Conservation (phyloP, 495 filamentous ascomycete species). For the Hapsidospora chrysogenum region DNA sequence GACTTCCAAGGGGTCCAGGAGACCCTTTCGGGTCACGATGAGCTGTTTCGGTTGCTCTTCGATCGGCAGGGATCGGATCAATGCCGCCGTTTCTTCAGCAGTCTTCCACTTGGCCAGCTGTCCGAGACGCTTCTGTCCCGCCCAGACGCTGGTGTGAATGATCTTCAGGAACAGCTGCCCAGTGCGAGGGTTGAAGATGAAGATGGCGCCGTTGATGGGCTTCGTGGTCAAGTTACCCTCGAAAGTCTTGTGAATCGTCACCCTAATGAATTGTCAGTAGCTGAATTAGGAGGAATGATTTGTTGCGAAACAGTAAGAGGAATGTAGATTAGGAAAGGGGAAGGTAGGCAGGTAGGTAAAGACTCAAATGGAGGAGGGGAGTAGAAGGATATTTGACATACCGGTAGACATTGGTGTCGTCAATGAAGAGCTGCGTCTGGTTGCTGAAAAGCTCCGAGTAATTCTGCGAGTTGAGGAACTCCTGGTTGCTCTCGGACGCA, state of each 20-base stretch:
- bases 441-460: constrained; percentile 99
- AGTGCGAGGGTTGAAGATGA: constrained; percentile 98
- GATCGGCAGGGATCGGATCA: constrained; percentile 91
- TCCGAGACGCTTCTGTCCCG: constrained; percentile 96
- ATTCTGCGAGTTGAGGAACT: constrained; percentile 98
- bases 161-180: constrained; percentile 98
- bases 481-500: constrained; percentile 96
- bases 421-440: constrained; percentile 97
- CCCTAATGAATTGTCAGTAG: too few relatives aligned
- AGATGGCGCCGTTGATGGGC: constrained; percentile 98
- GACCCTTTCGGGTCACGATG: constrained; percentile 94
- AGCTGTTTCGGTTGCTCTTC: constrained; percentile 99
- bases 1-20: constrained; percentile 93
- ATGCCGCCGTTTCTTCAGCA: constrained; percentile 95
- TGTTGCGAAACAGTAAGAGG: too few relatives aligned
- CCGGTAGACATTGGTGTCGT: constrained; percentile 99
- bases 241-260: constrained; percentile 99
- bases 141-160: constrained; percentile 99
- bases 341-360: too few relatives aligned
- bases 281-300: too few relatives aligned
- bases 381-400: too few relatives aligned
- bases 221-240: constrained; percentile 99
- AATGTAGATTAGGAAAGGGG: too few relatives aligned
- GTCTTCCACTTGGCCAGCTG: constrained; percentile 99
- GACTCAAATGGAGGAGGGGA: too few relatives aligned